Base-by-base conservation (phyloP, 345 rosid genomes). In the Erodium maritimum region DNA sequence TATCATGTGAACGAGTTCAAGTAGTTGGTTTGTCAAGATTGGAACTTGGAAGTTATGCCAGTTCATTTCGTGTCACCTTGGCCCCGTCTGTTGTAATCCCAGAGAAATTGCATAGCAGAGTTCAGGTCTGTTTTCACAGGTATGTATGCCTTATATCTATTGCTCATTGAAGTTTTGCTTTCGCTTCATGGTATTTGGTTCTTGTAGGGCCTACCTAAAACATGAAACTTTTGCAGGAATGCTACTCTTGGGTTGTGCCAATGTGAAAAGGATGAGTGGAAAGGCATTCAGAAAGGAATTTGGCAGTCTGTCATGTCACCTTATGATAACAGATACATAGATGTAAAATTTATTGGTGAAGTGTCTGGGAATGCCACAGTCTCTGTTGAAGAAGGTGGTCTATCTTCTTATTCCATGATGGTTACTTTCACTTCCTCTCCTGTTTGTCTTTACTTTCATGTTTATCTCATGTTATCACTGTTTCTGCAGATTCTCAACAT, bases 291-390 rank as follows among this genome's bases (percentile, higher is more conserved):
- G n/a, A 91, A 68, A 20, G 91, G 85, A 1, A 5, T 65, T 17
- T 89, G 90, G 97, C 76, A 68, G 57, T 68, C 78, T 62, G 69
- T 69, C 55, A 79, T 85, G 88, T 87, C 99, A 24, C 96, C 99
- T 33, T 89, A 82, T 72, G 88, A 75, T 33, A 65, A 65, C 21
- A 77, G 76, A 79, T 91, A 77, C 67, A 61, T 87, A 53, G 99
- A 93, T 75, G 79, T 89, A 60, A 89, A 82, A 77, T 73, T 78
- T 62, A 65, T 19, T 45, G 74, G 83, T 55, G 68, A 80, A 57
- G 61, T 75, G 29, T 58, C 85, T 57, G 84, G 80, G 55, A 69
- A 77, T 62, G 74, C 81, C 29, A 71, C 69, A 19, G 61, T 93
- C 63, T 64, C 81, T 12, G 56, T 87, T 53, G 45, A 62, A 61